These are phyloP conservation scores for Prunus salicina DNA, from an alignment of 306 rosid species.

Conservation along the genomic window DNA sequence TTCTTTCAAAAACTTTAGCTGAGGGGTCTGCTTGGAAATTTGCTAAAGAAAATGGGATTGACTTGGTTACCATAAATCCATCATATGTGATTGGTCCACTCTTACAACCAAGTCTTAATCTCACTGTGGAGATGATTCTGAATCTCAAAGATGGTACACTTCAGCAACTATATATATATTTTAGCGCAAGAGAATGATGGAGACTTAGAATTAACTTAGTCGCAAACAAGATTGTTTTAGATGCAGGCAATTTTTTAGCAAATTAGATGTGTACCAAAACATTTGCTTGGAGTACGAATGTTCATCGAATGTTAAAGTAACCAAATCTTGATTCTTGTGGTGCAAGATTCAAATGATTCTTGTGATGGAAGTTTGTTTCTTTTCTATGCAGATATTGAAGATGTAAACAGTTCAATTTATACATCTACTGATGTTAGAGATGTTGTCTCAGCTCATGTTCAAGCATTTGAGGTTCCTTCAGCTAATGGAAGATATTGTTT, in stretches of 20 bases:
- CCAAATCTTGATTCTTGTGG: no score
- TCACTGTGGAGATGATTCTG: neutral
- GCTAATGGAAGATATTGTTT: conserved; percentile 34
- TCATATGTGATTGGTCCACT: conserved; percentile 20
- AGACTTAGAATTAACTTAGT: no score
- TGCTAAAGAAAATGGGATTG: conserved; percentile 22
- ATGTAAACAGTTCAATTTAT: neutral
- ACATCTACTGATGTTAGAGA: conserved; percentile 23
- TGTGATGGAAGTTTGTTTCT: neutral
- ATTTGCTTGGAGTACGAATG: no score
- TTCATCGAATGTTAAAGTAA: no score
- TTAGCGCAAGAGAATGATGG: no score
- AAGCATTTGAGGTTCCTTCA: conserved; percentile 27
- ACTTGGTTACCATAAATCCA: conserved; percentile 13
- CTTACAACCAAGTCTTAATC: conserved; percentile 19
- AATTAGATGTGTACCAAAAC: no score
- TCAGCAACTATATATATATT: neutral
- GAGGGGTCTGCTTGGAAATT: conserved; percentile 30
- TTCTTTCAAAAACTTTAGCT: conserved; percentile 24
- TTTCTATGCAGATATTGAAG: neutral
- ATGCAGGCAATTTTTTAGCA: no score
- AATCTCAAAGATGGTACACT: neutral
- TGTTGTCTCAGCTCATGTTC: conserved; percentile 25
- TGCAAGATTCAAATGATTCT: neutral
- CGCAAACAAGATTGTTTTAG: no score